Conservation (phyloP, 2,329 filamentous ascomycete genomes). For the Aspergillus ochraceoroseus region DNA sequence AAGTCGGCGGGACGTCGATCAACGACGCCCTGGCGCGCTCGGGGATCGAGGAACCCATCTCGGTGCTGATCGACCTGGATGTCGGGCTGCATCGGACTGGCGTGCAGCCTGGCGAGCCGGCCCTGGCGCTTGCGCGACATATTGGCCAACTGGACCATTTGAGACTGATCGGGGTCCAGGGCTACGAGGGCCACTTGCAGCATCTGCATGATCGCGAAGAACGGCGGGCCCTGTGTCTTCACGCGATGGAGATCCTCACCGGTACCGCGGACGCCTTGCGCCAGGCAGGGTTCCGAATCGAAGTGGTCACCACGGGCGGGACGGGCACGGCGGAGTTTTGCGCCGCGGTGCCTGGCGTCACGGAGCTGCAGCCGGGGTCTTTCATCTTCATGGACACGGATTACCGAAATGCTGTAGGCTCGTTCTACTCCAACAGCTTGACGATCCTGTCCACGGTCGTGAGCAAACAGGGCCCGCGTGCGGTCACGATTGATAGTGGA, state of each 20-base stretch:
- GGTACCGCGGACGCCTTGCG: slow-evolving; percentile 44
- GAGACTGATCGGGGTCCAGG: slow-evolving; percentile 48
- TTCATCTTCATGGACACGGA: slow-evolving; percentile 58
- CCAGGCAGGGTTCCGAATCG: slow-evolving; percentile 42
- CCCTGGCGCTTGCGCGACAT: slow-evolving; percentile 39
- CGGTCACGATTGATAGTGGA: slow-evolving; percentile 49
- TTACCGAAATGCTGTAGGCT: slow-evolving; percentile 51
- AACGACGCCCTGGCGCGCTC: slow-evolving; percentile 40
- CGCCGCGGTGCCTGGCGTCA: slow-evolving; percentile 48
- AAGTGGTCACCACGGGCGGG: slow-evolving; percentile 51
- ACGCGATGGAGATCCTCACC: slow-evolving; percentile 46
- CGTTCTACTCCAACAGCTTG: slow-evolving; percentile 48
- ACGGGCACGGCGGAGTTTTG: slow-evolving; percentile 54
- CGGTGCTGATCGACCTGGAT: slow-evolving; percentile 48
- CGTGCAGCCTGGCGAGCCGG: slow-evolving; percentile 42
- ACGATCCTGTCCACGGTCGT: slow-evolving; percentile 49
- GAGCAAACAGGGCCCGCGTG: slow-evolving; percentile 44
- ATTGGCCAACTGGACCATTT: slow-evolving; percentile 39
- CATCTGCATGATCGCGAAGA: slow-evolving; percentile 47
- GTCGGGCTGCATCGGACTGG: slow-evolving; percentile 51
- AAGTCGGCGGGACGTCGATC: slow-evolving; percentile 45
- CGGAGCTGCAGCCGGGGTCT: slow-evolving; percentile 52
- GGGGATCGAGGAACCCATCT: slow-evolving; percentile 39
- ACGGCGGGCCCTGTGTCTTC: slow-evolving; percentile 43
- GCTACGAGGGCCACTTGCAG: slow-evolving; percentile 53